phyloP scores from a whole-genome alignment of 495 filamentous ascomycete species.

The Apodospora peruviana region DNA sequence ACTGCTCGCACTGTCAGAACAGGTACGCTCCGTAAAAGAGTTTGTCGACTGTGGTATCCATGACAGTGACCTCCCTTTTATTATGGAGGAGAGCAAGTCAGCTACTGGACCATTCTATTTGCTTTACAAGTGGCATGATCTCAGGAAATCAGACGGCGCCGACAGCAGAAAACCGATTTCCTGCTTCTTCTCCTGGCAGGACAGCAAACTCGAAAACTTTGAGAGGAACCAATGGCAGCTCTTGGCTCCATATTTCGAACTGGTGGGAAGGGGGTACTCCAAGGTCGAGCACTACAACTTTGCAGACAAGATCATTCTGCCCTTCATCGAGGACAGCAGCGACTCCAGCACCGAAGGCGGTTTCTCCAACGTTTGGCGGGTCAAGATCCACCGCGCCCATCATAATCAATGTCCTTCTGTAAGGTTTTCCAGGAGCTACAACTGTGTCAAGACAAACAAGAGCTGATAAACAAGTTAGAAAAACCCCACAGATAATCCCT shows the following conservation, averaged over 20 bases:
- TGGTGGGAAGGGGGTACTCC: background rate
- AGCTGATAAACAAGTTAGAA: background rate
- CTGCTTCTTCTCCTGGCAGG: background rate
- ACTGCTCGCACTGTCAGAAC: background rate
- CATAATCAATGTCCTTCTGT: background rate
- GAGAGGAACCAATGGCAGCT: background rate
- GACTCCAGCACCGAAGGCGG: background rate
- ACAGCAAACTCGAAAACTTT: background rate
- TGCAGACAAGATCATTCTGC: background rate
- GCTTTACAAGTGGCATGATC: background rate
- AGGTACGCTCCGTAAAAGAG: background rate
- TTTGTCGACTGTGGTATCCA: background rate
- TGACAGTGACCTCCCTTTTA: background rate
- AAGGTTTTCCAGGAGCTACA: background rate
- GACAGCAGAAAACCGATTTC: background rate
- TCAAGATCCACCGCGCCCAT: background rate
- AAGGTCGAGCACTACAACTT: background rate
- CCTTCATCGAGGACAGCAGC: background rate
- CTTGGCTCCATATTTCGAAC: constrained; percentile 1
- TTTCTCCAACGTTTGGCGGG: background rate
- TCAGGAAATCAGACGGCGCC: background rate
- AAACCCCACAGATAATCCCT: background rate
- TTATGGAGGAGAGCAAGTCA: background rate
- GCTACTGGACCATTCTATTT: background rate
- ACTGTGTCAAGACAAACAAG: background rate